Evolutionary conservation across 192 early-diverging fungal genomes (phyloP).

Genomic region (Gamsiella multidivaricata): DNA sequence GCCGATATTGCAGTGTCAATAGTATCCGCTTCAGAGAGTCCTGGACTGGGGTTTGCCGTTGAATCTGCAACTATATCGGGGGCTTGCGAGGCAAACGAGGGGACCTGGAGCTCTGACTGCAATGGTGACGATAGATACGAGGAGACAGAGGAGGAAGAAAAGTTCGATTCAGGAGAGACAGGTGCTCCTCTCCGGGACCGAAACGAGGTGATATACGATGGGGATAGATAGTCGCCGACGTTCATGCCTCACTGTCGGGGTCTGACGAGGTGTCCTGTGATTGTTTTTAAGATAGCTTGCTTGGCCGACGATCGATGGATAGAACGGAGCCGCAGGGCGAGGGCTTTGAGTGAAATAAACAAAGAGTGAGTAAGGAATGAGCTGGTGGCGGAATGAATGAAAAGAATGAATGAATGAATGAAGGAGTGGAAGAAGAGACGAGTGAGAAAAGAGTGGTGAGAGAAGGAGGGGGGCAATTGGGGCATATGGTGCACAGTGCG

Average conservation of each 20-base stretch:
- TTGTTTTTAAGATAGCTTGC: neutral
- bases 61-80: neutral
- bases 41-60: neutral
- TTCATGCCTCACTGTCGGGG: too few relatives aligned
- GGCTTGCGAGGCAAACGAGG: neutral
- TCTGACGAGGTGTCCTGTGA: too few relatives aligned
- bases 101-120: neutral
- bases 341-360: neutral
- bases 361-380: neutral
- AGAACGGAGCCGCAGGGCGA: neutral
- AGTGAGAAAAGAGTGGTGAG: neutral
- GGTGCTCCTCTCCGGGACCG: conserved; percentile 6
- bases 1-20: neutral
- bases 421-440: neutral
- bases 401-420: neutral
- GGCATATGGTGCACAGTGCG: too few relatives aligned
- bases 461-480: neutral
- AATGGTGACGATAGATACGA: neutral
- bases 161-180: neutral
- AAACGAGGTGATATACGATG: conserved; percentile 15
- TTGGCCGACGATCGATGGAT: neutral
- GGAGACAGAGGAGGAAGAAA: neutral
- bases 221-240: neutral
- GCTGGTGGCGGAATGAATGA: neutral
- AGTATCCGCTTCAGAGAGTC: too few relatives aligned